Evolutionary conservation across 371 early-diverging fungal genomes (phyloP).

Genomic region (Zychaea mexicana): DNA sequence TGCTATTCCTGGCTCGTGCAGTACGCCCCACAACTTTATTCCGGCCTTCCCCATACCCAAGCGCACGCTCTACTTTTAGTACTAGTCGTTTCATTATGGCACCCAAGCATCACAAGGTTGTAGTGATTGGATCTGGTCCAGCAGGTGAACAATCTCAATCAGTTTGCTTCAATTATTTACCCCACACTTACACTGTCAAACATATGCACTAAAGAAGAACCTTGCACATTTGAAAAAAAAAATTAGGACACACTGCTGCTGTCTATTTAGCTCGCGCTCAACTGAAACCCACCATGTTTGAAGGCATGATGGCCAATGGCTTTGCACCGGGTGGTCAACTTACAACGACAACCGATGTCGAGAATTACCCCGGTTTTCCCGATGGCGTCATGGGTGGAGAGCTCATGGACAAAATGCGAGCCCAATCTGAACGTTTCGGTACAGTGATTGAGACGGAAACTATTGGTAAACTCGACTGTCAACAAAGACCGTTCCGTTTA

Average conservation of each 20-base stretch:
- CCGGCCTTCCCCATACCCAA: neutral
- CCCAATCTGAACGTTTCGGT: slow-evolving; percentile 81
- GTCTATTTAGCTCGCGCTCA: slow-evolving; percentile 95
- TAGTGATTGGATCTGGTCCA: slow-evolving; percentile 90
- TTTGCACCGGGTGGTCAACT: slow-evolving; percentile 89
- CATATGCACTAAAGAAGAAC: no score
- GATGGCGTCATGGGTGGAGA: slow-evolving; percentile 81
- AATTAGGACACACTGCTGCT: slow-evolving; percentile 93
- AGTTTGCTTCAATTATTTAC: neutral
- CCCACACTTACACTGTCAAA: neutral
- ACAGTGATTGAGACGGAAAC: slow-evolving; percentile 91
- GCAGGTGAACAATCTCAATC: slow-evolving; percentile 59
- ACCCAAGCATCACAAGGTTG: slow-evolving; percentile 49
- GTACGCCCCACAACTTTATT: neutral
- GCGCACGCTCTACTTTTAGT: slow-evolving; percentile 1
- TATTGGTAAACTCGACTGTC: slow-evolving; percentile 81
- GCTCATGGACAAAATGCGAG: slow-evolving; percentile 81
- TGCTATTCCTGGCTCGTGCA: slow-evolving; percentile 4
- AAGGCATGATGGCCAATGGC: slow-evolving; percentile 96
- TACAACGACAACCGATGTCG: slow-evolving; percentile 92
- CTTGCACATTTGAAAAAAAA: no score
- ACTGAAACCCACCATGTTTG: slow-evolving; percentile 91
- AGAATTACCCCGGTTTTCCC: slow-evolving; percentile 91
- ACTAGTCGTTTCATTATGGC: slow-evolving; percentile 25
- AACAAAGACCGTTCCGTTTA: slow-evolving; percentile 85